Conservation (phyloP, 306 rosid species). For the Malus fusca region DNA sequence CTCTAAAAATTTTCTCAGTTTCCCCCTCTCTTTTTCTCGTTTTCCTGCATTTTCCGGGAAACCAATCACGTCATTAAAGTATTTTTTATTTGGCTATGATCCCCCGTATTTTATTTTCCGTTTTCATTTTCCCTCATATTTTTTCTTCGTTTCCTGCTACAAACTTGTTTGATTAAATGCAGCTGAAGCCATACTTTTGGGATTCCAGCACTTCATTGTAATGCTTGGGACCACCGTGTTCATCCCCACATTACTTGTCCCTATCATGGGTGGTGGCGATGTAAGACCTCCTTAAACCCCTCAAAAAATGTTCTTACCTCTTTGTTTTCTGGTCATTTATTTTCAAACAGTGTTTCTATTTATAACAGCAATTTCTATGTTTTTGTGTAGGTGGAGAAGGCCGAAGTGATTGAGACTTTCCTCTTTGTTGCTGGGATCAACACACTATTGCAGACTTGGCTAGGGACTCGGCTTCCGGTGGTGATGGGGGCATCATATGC, state of each 20-base stretch:
- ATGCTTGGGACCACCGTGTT: slow-evolving; percentile 70
- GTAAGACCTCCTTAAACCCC: slow-evolving; percentile 25
- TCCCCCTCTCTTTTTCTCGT: not conserved
- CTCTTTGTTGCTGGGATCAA: slow-evolving; percentile 74
- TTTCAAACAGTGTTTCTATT: not conserved
- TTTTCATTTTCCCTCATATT: not conserved
- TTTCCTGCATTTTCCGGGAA: not conserved
- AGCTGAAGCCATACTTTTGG: slow-evolving; percentile 71
- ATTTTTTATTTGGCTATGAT: not conserved
- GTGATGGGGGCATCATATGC: slow-evolving; percentile 76
- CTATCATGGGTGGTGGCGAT: slow-evolving; percentile 88
- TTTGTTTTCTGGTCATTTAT: not conserved
- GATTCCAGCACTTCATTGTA: slow-evolving; percentile 73
- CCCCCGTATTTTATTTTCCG: not conserved
- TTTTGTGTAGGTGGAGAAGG: slow-evolving; percentile 66
- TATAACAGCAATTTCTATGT: not conserved
- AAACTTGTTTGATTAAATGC: not conserved
- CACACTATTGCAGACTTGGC: slow-evolving; percentile 60
- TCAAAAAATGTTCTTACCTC: not conserved
- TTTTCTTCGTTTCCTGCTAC: not conserved
- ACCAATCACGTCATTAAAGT: not conserved
- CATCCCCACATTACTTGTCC: slow-evolving; percentile 52
- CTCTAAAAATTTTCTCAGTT: not conserved
- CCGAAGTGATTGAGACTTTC: slow-evolving; percentile 63
- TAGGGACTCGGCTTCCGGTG: slow-evolving; percentile 78